These are phyloP conservation scores for Scheffersomyces lignicola DNA, from an alignment of 1,139 yeast species.

Conservation along the genomic window DNA sequence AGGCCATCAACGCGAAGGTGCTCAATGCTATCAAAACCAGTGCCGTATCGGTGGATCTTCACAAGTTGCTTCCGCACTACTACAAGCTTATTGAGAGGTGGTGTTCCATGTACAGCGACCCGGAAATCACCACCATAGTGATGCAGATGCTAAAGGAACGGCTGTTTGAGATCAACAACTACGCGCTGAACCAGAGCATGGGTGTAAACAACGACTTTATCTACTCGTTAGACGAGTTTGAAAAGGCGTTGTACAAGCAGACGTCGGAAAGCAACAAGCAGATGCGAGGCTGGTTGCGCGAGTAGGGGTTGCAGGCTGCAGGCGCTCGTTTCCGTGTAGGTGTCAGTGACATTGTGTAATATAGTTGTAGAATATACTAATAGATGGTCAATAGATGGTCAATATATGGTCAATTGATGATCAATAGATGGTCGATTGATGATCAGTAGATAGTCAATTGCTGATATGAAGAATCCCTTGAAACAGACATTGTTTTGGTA, in stretches of 20 bases:
- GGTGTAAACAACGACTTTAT: conserved; percentile 52
- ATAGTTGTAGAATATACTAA: too few species aligned
- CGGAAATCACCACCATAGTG: conserved; percentile 56
- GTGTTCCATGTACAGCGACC: conserved; percentile 68
- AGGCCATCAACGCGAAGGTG: conserved; percentile 60
- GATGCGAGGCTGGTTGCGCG: conserved; percentile 59
- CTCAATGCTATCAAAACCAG: conserved; percentile 81
- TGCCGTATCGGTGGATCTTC: conserved; percentile 66
- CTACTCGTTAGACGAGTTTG: conserved; percentile 73
- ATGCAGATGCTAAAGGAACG: conserved; percentile 60
- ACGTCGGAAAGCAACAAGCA: conserved; percentile 65
- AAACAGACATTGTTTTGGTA: too few species aligned
- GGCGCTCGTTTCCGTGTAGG: too few species aligned
- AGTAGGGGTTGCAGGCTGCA: too few species aligned
- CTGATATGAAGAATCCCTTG: too few species aligned
- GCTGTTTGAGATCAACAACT: conserved; percentile 69
- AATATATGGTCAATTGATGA: too few species aligned
- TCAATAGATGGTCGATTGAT: too few species aligned
- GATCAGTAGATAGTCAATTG: too few species aligned
- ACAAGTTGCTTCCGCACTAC: conserved; percentile 64
- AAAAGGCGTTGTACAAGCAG: conserved; percentile 55
- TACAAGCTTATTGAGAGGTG: conserved; percentile 72
- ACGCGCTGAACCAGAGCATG: conserved; percentile 57
- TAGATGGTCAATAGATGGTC: too few species aligned
- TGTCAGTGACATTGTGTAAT: too few species aligned